Evolutionary conservation across 2,329 filamentous ascomycete species (phyloP).

Genomic region (Fusarium hostae): DNA sequence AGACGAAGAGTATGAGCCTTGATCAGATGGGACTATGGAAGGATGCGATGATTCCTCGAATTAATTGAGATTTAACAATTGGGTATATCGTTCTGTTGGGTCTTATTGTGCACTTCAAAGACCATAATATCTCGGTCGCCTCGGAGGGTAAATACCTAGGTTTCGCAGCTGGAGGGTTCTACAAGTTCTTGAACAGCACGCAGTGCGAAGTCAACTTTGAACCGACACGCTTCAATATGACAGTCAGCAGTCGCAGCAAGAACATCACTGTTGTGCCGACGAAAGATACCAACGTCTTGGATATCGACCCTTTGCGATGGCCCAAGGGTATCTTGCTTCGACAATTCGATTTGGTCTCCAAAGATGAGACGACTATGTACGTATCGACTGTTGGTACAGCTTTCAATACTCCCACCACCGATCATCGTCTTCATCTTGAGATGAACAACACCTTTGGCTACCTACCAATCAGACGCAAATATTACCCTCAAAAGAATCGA

Average conservation of each 20-base stretch:
- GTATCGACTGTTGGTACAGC: constrained; percentile 50
- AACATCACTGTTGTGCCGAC: constrained; percentile 20
- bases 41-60: constrained; percentile 11
- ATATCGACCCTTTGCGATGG: constrained; percentile 15
- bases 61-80: constrained; percentile 24
- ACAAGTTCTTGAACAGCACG: not conserved
- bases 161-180: not conserved
- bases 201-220: constrained; percentile 18
- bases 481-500: not conserved
- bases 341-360: constrained; percentile 51
- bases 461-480: not conserved
- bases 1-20: constrained; percentile 16
- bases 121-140: not conserved
- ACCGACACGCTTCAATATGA: constrained; percentile 13
- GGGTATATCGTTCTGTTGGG: not conserved
- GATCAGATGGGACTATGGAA: constrained; percentile 18
- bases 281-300: not conserved
- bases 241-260: not conserved
- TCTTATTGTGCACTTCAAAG: constrained; percentile 18
- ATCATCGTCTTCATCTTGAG: constrained; percentile 12
- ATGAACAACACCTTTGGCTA: constrained; percentile 5
- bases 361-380: constrained; percentile 52
- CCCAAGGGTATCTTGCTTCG: constrained; percentile 36
- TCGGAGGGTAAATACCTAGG: no score
- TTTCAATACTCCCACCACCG: constrained; percentile 47